These are phyloP conservation scores for Metschnikowia matae DNA, from an alignment of 805 yeast genomes.

Conservation along the genomic window DNA sequence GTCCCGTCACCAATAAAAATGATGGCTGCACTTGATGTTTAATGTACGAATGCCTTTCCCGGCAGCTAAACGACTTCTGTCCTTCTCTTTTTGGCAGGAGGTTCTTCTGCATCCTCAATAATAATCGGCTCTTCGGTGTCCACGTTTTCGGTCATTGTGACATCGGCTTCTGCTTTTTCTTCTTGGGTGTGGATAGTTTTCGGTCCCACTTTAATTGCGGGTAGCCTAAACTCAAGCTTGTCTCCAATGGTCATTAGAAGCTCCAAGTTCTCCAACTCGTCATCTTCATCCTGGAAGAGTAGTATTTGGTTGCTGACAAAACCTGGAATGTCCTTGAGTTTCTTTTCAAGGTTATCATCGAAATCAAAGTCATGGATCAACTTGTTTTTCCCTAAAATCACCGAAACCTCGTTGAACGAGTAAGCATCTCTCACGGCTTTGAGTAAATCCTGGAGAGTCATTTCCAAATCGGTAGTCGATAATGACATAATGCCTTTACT, in stretches of 20 bases:
- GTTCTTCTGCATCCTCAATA: conserved; percentile 10
- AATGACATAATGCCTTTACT: conserved; percentile 20
- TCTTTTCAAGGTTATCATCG: conserved; percentile 62
- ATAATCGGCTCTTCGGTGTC: neutral
- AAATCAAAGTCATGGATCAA: conserved; percentile 83
- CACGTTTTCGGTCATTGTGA: conserved; percentile 3
- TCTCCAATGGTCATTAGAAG: conserved; percentile 42
- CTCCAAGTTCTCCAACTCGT: conserved; percentile 57
- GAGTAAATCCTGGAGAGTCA: conserved; percentile 50
- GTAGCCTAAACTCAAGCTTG: conserved; percentile 9
- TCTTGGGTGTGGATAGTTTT: conserved; percentile 1
- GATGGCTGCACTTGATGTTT: neutral
- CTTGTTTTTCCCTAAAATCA: conserved; percentile 54
- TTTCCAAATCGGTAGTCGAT: conserved; percentile 39
- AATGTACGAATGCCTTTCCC: neutral
- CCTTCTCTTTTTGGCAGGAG: conserved; percentile 14
- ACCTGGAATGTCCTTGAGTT: conserved; percentile 44
- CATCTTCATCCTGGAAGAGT: conserved; percentile 78
- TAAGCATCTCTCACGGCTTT: conserved; percentile 46
- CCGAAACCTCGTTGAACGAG: conserved; percentile 54
- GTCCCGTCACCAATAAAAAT: neutral
- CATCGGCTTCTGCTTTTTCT: neutral
- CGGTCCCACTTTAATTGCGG: conserved; percentile 16
- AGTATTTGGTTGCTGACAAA: conserved; percentile 59
- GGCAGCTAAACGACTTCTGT: conserved; percentile 4